Evolutionary conservation across 2,329 filamentous ascomycete species (phyloP).

Genomic region (Diaporthe destruens): DNA sequence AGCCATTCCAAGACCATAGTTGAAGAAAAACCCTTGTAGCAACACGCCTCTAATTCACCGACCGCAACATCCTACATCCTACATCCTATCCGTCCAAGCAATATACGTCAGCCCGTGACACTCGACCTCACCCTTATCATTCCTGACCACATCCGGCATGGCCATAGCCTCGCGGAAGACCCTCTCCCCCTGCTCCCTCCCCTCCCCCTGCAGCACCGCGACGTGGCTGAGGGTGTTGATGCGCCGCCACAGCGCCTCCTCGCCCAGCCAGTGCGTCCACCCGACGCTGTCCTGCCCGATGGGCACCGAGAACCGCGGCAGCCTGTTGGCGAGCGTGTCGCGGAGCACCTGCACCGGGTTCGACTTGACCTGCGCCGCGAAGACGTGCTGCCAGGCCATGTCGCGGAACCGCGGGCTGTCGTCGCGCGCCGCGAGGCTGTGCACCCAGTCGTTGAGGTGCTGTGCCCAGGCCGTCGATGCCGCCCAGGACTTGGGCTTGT

Average conservation of each 20-base stretch:
- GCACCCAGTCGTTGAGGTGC: slow-evolving; percentile 70
- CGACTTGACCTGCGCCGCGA: slow-evolving; percentile 68
- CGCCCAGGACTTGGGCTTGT: slow-evolving; percentile 69
- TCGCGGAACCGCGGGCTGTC: slow-evolving; percentile 75
- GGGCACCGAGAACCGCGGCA: slow-evolving; percentile 70
- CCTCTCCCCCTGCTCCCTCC: slow-evolving; percentile 61
- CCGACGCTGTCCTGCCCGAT: slow-evolving; percentile 67
- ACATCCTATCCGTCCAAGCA: slow-evolving; percentile 69
- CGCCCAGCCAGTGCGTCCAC: slow-evolving; percentile 70
- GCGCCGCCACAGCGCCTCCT: slow-evolving; percentile 73
- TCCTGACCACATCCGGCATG: slow-evolving; percentile 65
- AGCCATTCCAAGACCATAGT: too few relatives aligned
- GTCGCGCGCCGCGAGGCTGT: slow-evolving; percentile 64
- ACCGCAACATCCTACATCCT: slow-evolving; percentile 47
- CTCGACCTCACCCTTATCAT: slow-evolving; percentile 72
- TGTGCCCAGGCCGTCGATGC: slow-evolving; percentile 72
- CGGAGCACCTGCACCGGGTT: slow-evolving; percentile 65
- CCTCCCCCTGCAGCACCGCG: slow-evolving; percentile 66
- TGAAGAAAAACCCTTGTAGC: not conserved
- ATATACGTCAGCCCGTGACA: slow-evolving; percentile 74
- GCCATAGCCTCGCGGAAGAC: slow-evolving; percentile 67
- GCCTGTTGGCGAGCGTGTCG: slow-evolving; percentile 54
- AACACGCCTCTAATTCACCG: not conserved
- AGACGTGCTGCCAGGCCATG: slow-evolving; percentile 72
- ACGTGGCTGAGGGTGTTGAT: slow-evolving; percentile 77